Conservation (phyloP, 805 yeast species). For the Saturnispora serradocipensis region DNA sequence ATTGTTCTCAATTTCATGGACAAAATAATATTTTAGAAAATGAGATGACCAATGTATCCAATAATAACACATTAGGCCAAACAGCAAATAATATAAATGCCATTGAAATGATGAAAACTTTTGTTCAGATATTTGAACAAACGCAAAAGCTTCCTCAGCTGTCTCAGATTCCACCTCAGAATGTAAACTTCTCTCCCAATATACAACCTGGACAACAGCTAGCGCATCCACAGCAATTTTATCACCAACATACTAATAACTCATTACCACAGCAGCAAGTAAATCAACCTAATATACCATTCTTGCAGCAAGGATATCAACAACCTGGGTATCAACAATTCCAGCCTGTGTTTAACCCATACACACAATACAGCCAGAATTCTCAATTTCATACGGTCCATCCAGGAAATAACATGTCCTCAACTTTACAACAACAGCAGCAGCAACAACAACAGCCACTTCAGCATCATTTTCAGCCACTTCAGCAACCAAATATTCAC, state of each 20-base stretch:
- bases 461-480: constrained; percentile 12
- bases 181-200: constrained; percentile 14
- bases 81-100: constrained; percentile 2
- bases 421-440: constrained; percentile 11
- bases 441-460: constrained; percentile 6
- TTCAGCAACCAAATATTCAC: constrained; percentile 6
- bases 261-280: constrained; percentile 4
- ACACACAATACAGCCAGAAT: neutral
- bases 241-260: constrained; percentile 5
- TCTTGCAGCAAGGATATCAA: neutral
- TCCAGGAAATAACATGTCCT: neutral
- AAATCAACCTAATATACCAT: neutral
- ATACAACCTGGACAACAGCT: constrained; percentile 14
- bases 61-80: neutral
- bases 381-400: neutral
- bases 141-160: neutral
- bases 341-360: constrained; percentile 3
- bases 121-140: constrained; percentile 13
- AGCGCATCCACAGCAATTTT: constrained; percentile 16
- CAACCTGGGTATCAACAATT: neutral
- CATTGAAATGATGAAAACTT: constrained; percentile 11
- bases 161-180: constrained; percentile 9
- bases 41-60: neutral
- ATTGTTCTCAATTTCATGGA: constrained; percentile 10
- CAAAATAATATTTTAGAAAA: constrained; percentile 10